Base-by-base conservation (phyloP, 495 filamentous ascomycete species). In the Penicillium macrosclerotiorum region DNA sequence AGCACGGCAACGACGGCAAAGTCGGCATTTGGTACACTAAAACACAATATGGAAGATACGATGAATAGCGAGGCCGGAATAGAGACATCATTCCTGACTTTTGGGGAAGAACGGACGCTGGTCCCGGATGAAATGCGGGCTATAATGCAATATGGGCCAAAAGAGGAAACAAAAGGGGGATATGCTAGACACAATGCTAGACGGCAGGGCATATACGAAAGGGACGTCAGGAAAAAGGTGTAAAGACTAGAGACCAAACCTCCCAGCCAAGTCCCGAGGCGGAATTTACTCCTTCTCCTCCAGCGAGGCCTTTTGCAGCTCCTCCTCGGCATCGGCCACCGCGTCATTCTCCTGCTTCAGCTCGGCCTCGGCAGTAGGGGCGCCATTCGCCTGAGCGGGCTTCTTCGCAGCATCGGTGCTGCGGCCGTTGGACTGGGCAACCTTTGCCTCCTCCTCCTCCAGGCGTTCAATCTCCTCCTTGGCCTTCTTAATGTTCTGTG, bases 401-500 rank as follows among this genome's bases (percentile, higher is more conserved):
- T 82, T 83, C 60, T 76, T 78, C 32, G 69, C 69, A 24, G 53
- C 60, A 37, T 81, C 54, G 44, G 62, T 71, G 46, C 63, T 49
- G 20, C 63, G 59, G 52, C 50, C 47, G 29, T 64, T 56, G 49
- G 54, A 43, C 49, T 63, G 38, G 36, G 55, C 25, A 34, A 37
- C 38, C 7, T 49, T 65, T 39, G 51, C 60, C 49, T 59, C 70
- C 66, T 73, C 81, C 66, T 60, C 74, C 57, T 86, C 82, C 18
- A 86, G 73, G 36, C 74, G 74, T 43, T 79, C 75, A 52, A 86
- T 86, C 51, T 85, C 82, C 45, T 81, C 82, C 62, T 84, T 68
- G 38, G 81, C 83, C 55, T 82, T 83, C 47, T 79, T 78, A 62
- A 89, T 83, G 64, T 89, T 89, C 85, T 89, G 57, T 48, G 47